Evolutionary conservation across 352 stramenopile genomes (phyloP).

Genomic region (Phytophthora vignae): DNA sequence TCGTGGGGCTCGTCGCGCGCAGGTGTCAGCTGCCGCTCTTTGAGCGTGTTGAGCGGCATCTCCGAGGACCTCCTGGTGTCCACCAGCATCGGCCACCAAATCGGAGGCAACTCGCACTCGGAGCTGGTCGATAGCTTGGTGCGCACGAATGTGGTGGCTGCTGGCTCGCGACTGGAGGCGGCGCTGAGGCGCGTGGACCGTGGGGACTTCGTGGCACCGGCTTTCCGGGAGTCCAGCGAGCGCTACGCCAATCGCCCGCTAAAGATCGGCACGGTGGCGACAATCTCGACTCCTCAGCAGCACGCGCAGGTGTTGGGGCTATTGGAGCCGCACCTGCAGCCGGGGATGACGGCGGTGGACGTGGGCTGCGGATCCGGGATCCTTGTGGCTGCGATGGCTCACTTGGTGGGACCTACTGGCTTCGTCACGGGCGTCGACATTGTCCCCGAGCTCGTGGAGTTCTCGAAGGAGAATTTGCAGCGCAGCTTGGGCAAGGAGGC

Average conservation of each 20-base stretch:
- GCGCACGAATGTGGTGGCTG: conserved; percentile 68
- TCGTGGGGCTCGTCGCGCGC: conserved; percentile 10
- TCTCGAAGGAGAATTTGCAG: conserved; percentile 72
- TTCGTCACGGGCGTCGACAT: conserved; percentile 81
- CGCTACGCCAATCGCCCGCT: conserved; percentile 81
- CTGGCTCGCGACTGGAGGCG: conserved; percentile 63
- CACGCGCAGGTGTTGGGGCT: conserved; percentile 80
- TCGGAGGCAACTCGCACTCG: conserved; percentile 73
- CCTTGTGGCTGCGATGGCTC: conserved; percentile 80
- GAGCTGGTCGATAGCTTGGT: conserved; percentile 83
- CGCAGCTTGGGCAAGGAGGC: conserved; percentile 49
- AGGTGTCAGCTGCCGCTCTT: conserved; percentile 23
- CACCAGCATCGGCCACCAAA: conserved; percentile 86
- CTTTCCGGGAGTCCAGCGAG: conserved; percentile 34
- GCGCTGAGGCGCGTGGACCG: conserved; percentile 77
- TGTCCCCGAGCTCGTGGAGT: conserved; percentile 74
- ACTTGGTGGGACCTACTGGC: conserved; percentile 64
- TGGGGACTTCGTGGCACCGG: conserved; percentile 56
- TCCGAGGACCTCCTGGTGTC: conserved; percentile 86
- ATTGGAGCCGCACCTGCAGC: conserved; percentile 71
- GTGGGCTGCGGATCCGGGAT: conserved; percentile 85
- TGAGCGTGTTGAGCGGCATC: conserved; percentile 77
- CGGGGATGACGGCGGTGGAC: conserved; percentile 71
- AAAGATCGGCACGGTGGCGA: conserved; percentile 81
- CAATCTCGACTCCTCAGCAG: conserved; percentile 89